Evolutionary conservation across 1,139 yeast genomes (phyloP).

Genomic region (Pichia norvegensis): DNA sequence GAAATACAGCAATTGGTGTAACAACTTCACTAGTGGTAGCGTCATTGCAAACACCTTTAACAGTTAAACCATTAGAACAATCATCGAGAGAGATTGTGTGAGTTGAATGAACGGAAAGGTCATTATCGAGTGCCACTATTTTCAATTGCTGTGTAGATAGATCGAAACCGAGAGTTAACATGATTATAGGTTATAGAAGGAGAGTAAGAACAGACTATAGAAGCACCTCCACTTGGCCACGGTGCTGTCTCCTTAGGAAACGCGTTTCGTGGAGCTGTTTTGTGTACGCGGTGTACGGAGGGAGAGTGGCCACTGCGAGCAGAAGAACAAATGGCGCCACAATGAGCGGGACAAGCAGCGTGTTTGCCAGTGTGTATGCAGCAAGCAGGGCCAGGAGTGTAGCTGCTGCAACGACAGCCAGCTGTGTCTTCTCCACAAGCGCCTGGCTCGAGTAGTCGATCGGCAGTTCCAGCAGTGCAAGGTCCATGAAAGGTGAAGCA

Average conservation of each 20-base stretch:
- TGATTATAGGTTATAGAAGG: too few relatives aligned
- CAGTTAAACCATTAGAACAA: constrained; percentile 40
- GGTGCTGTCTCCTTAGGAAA: not conserved
- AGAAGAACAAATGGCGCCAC: constrained; percentile 33
- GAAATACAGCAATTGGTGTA: constrained; percentile 88
- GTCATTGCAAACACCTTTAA: constrained; percentile 62
- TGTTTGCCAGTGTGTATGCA: constrained; percentile 40
- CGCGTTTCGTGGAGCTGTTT: not conserved
- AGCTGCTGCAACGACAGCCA: constrained; percentile 27
- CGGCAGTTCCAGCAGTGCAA: constrained; percentile 10
- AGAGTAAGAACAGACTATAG: too few relatives aligned
- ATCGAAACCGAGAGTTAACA: constrained; percentile 59
- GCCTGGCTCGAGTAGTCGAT: constrained; percentile 59
- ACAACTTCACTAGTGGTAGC: constrained; percentile 48
- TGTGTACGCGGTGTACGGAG: constrained; percentile 38
- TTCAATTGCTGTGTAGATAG: constrained; percentile 87
- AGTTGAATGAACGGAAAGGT: constrained; percentile 40
- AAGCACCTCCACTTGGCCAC: not conserved
- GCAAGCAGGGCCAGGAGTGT: constrained; percentile 33
- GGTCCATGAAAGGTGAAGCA: not conserved
- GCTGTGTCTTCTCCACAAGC: constrained; percentile 30
- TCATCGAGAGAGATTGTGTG: constrained; percentile 67
- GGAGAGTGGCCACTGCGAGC: constrained; percentile 37
- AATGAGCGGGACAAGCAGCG: constrained; percentile 32
- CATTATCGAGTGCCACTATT: constrained; percentile 54